Percentiles rank a stretch among this genome's conserved stretches.
Conservation (phyloP, 2,329 filamentous ascomycete species). For the Hypoxylon sp. region DNA sequence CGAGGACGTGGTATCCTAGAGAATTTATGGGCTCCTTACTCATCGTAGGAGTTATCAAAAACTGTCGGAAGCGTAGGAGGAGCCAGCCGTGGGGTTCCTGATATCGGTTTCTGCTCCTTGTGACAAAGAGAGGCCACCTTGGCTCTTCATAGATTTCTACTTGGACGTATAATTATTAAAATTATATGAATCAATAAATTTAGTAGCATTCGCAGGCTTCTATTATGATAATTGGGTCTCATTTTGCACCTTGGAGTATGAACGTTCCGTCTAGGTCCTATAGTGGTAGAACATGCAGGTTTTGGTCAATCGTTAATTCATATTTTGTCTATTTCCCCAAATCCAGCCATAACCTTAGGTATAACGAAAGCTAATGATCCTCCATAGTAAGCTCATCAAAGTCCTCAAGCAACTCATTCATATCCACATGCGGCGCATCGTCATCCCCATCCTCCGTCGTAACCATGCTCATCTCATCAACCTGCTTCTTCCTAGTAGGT, state of each 20-base stretch:
- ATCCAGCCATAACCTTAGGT: background rate
- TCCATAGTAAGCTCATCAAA: conserved; percentile 89
- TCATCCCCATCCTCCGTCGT: conserved; percentile 75
- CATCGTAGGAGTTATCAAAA: background rate
- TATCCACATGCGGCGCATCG: conserved; percentile 77
- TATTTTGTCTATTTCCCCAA: conserved; percentile 21
- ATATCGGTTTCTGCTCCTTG: background rate
- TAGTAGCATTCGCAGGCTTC: background rate
- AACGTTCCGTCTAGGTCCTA: background rate
- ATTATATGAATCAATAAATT: background rate
- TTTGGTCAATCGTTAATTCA: conserved; percentile 10
- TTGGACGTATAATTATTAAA: background rate
- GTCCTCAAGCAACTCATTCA: conserved; percentile 90
- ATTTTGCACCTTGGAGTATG: background rate
- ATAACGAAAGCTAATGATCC: conserved; percentile 58
- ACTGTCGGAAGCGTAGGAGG: background rate
- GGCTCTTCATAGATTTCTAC: background rate
- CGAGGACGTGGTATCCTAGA: background rate
- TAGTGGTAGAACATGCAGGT: background rate
- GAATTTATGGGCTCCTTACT: background rate
- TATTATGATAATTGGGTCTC: background rate
- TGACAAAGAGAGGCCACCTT: background rate
- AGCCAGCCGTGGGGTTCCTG: background rate
- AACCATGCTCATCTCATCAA: conserved; percentile 78
- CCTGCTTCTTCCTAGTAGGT: conserved; percentile 65